A percentile compares a stretch with the other conserved stretches of the same genome.
Evolutionary conservation across 2,329 filamentous ascomycete species (phyloP).

Genomic region (Furcasterigmium furcatum): DNA sequence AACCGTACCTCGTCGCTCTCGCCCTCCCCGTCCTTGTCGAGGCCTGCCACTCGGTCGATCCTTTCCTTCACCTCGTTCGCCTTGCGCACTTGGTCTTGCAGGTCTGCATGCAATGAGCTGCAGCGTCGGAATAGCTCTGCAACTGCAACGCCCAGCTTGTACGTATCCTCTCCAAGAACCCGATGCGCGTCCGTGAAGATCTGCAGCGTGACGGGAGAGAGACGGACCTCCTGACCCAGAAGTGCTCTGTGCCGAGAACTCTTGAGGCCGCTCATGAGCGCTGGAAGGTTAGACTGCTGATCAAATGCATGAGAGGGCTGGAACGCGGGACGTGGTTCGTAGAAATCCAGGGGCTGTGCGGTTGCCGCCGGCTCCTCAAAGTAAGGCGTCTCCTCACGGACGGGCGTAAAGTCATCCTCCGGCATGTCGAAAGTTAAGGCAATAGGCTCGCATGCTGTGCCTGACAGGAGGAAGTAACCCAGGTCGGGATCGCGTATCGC

Average conservation of each 20-base stretch:
- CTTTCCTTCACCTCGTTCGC: constrained; percentile 62
- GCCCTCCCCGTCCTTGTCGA: constrained; percentile 47
- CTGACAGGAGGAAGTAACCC: constrained; percentile 60
- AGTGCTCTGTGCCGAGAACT: constrained; percentile 59
- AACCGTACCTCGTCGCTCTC: constrained; percentile 54
- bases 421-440: constrained; percentile 58
- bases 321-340: constrained; percentile 64
- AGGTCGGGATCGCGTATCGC: constrained; percentile 59
- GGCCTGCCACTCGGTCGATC: constrained; percentile 64
- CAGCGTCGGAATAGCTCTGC: constrained; percentile 72
- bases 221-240: constrained; percentile 64
- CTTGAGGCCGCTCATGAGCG: constrained; percentile 51
- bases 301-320: constrained; percentile 60
- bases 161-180: constrained; percentile 66
- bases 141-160: constrained; percentile 64
- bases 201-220: constrained; percentile 68
- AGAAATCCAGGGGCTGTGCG: constrained; percentile 48
- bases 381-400: constrained; percentile 38
- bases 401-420: constrained; percentile 44
- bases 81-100: constrained; percentile 64
- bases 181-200: constrained; percentile 72
- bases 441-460: constrained; percentile 55
- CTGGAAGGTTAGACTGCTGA: constrained; percentile 51
- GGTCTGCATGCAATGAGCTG: constrained; percentile 63
- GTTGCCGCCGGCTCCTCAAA: constrained; percentile 38